phyloP scores from a whole-genome alignment of 345 rosid species.

The Citrus sinensis region DVS_A1.0 CM039167.1:881501-882000 shows the following conservation, averaged over 20 bases:
- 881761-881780: conserved; percentile 31
- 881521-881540: conserved; percentile 37
- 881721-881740: conserved; percentile 54
- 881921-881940: conserved; percentile 36
- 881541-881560: conserved; percentile 32
- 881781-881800: background rate
- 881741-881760: conserved; percentile 54
- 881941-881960: conserved; percentile 43
- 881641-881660: background rate
- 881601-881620: background rate
- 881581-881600: background rate
- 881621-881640: background rate
- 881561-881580: conserved; percentile 20
- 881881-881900: conserved; percentile 42
- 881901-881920: conserved; percentile 36
- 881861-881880: background rate
- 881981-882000: conserved; percentile 64
- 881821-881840: too few relatives aligned
- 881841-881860: background rate
- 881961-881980: conserved; percentile 52
- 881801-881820: background rate
- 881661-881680: conserved; percentile 33
- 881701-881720: conserved; percentile 46
- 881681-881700: conserved; percentile 35
- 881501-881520: conserved; percentile 26